Percentiles rank a stretch among this genome's conserved stretches.
These are phyloP conservation scores for Dactylellina cionopaga DNA, from an alignment of 2,329 filamentous ascomycete genomes.

Conservation along the genomic window DNA sequence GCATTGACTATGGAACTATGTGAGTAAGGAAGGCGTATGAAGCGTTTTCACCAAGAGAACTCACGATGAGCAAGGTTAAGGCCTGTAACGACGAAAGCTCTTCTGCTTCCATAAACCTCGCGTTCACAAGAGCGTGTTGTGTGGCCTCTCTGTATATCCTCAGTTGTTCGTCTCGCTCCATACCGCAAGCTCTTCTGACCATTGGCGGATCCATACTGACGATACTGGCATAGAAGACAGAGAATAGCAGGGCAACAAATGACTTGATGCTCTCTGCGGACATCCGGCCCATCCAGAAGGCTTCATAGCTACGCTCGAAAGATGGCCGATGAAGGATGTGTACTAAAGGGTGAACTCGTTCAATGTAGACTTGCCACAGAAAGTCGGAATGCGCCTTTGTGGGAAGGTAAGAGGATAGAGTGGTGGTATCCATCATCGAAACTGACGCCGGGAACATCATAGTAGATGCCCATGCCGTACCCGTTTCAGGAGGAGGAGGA, in stretches of 20 bases:
- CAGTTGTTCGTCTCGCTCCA: conserved; percentile 41
- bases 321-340: conserved; percentile 42
- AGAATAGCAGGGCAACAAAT: conserved; percentile 41
- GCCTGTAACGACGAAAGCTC: conserved; percentile 45
- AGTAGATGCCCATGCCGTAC: conserved; percentile 38
- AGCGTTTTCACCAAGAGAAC: conserved; percentile 9
- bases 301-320: conserved; percentile 36
- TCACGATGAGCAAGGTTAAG: conserved; percentile 43
- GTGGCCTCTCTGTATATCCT: conserved; percentile 46
- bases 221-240: conserved; percentile 40
- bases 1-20: conserved; percentile 21
- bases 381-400: conserved; percentile 47
- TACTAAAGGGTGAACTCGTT: conserved; percentile 39
- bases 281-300: conserved; percentile 39
- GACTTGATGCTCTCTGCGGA: conserved; percentile 32
- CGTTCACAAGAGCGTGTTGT: conserved; percentile 43
- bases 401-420: conserved; percentile 33
- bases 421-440: conserved; percentile 30
- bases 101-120: conserved; percentile 49
- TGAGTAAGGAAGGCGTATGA: background rate
- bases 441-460: conserved; percentile 46
- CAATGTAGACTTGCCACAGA: conserved; percentile 41
- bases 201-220: conserved; percentile 44
- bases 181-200: conserved; percentile 37
- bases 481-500: conserved; percentile 1